These are phyloP conservation scores for Gremmenia infestans DNA, from an alignment of 2,329 filamentous ascomycete genomes.

Conservation along the genomic window DNA sequence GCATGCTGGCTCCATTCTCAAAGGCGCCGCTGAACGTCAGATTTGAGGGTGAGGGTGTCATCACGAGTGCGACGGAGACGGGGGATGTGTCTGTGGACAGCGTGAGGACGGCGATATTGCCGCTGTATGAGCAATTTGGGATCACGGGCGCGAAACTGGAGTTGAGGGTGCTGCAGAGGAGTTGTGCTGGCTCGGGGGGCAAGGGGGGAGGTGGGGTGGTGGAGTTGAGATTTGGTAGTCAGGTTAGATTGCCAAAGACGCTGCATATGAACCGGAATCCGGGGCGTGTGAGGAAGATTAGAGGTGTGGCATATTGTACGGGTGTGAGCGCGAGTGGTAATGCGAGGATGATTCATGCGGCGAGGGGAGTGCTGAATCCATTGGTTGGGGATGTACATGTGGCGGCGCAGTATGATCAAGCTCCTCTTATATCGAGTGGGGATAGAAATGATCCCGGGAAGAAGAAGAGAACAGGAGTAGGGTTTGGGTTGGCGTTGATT, in stretches of 20 bases:
- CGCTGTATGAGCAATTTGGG: slow-evolving; percentile 84
- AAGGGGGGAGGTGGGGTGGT: slow-evolving; percentile 84
- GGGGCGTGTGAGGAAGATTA: slow-evolving; percentile 79
- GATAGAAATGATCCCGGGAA: slow-evolving; percentile 51
- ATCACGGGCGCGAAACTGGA: slow-evolving; percentile 78
- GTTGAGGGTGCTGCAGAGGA: slow-evolving; percentile 72
- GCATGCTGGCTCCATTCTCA: slow-evolving; percentile 85
- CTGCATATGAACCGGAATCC: slow-evolving; percentile 78
- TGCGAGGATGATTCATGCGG: slow-evolving; percentile 87
- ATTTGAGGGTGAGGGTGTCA: slow-evolving; percentile 86
- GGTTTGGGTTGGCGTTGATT: slow-evolving; percentile 85
- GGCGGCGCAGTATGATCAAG: slow-evolving; percentile 71
- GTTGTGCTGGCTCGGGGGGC: slow-evolving; percentile 70
- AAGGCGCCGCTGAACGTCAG: slow-evolving; percentile 88
- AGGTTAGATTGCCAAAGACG: slow-evolving; percentile 90
- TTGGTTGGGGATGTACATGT: slow-evolving; percentile 88
- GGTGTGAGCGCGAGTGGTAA: slow-evolving; percentile 93
- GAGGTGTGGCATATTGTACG: slow-evolving; percentile 89
- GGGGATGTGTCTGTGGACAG: slow-evolving; percentile 91
- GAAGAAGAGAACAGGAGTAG: slow-evolving; percentile 72
- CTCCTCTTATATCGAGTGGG: slow-evolving; percentile 49
- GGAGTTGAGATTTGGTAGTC: slow-evolving; percentile 89
- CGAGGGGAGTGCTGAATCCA: slow-evolving; percentile 79
- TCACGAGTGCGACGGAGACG: slow-evolving; percentile 76
- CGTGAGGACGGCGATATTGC: slow-evolving; percentile 87